Evolutionary conservation across 23 red algal species (phyloP).

Genomic region (Rhodosorus marinus): DNA sequence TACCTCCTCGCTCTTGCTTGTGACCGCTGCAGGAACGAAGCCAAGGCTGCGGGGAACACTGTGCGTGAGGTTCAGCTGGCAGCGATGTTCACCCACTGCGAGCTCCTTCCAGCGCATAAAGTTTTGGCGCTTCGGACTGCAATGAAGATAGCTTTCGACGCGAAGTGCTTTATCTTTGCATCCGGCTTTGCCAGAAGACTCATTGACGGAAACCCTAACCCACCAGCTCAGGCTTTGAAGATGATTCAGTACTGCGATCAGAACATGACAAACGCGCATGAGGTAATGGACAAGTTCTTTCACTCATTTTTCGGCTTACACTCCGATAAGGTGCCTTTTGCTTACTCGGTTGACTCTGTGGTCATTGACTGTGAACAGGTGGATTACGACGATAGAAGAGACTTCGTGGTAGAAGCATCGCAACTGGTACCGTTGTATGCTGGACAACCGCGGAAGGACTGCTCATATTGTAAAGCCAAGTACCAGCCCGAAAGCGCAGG

Average conservation of each 20-base stretch:
- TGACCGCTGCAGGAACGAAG: constrained; percentile 28
- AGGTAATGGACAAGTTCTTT: too few relatives aligned
- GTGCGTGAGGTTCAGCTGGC: constrained; percentile 49
- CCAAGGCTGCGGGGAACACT: constrained; percentile 37
- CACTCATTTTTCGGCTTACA: too few relatives aligned
- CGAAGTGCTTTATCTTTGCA: constrained; percentile 52
- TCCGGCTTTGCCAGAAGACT: constrained; percentile 55
- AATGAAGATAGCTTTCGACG: constrained; percentile 83
- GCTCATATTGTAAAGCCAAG: constrained; percentile 35
- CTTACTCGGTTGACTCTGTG: too few relatives aligned
- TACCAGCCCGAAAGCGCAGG: constrained; percentile 9
- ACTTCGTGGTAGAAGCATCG: constrained; percentile 42
- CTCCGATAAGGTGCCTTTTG: too few relatives aligned
- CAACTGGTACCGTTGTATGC: constrained; percentile 41
- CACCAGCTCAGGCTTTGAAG: constrained; percentile 41
- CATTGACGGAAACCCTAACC: constrained; percentile 42
- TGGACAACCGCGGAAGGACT: constrained; percentile 5
- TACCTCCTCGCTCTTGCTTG: constrained; percentile 74
- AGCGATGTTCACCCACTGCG: constrained; percentile 80
- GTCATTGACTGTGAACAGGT: too few relatives aligned
- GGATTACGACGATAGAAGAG: constrained; percentile 45
- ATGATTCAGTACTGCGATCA: constrained; percentile 79
- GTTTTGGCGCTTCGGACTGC: constrained; percentile 77
- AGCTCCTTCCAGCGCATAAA: constrained; percentile 61
- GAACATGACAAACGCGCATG: constrained; percentile 33